Evolutionary conservation across 805 yeast genomes (phyloP), one percentile per base, ranked within the genome.

Genomic region (Kazachstania kunashirensis): DNA sequence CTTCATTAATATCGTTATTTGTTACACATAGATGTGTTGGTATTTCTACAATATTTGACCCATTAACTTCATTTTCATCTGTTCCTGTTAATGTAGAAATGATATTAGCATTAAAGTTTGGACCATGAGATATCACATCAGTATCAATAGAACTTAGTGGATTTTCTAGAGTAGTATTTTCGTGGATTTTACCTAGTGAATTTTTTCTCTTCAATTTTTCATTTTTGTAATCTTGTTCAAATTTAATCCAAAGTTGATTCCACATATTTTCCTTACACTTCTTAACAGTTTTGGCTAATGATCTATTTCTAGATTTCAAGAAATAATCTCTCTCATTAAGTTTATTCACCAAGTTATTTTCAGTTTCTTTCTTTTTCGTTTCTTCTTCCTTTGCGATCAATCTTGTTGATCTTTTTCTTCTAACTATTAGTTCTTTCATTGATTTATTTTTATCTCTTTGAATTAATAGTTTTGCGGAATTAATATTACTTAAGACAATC

Each of bases 381-480:
- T 70, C 73, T 43, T 80, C 84, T 42, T 76, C 81, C 49, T 73
- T 76, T 14, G 80, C 81, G 46, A 79, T 83, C 30, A 83, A 57
- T 57, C 92, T 68, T 2, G 85, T 74, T 0, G 89, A 81, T 45
- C 84, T 67, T 49, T 83, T 82, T 49, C 92, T 68, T 39, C 81
- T 73, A 4, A 77, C 77, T 50, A 83, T 58, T 37, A 83, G 55
- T 16, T 70, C 71, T 33, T 72, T 73, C 68, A 82, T 66, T 44
- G 80, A 77, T 31, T 72, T 68, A 38, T 78, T 84, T 52, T 74
- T 77, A 46, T 68, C 72, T 47, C 81, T 63, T 43, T 72, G 73
- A 16, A 34, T 40, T 13, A 50, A 29, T 20, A 54, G 30, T 27
- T 53, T 49, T 14, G 54, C 43, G n/a, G 55, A 48, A 33, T 50